A percentile compares a stretch with the other conserved stretches of the same genome.
phyloP scores from a whole-genome alignment of 176 grass and related monocot genomes.

The Rhynchospora pubera region DNA sequence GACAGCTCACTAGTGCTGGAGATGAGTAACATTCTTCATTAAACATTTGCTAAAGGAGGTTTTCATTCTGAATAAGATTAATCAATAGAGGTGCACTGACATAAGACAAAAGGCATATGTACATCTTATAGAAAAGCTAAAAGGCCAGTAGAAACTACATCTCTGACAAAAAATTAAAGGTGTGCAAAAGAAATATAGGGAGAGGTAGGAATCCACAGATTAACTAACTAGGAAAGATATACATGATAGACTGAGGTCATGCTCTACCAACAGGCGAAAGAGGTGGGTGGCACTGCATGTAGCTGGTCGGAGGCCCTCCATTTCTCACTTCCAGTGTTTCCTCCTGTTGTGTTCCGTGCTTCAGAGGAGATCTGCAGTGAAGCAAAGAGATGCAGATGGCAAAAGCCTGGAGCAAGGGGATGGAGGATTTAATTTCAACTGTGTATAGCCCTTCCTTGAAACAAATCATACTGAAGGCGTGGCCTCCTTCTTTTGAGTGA shows the following conservation, averaged over 20 bases:
- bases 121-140: constrained; percentile 1
- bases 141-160: neutral
- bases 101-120: constrained; percentile 9
- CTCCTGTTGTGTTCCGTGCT: constrained; percentile 27
- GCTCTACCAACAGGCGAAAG: constrained; percentile 80
- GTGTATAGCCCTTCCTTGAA: constrained; percentile 73
- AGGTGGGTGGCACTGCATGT: constrained; percentile 59
- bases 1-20: neutral
- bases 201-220: neutral
- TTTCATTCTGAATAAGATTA: neutral
- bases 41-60: neutral
- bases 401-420: constrained; percentile 72
- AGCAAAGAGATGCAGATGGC: constrained; percentile 73
- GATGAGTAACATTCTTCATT: neutral
- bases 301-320: constrained; percentile 39
- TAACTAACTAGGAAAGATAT: constrained; percentile 15
- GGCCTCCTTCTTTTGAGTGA: constrained; percentile 28
- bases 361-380: constrained; percentile 38
- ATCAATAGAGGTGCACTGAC: neutral
- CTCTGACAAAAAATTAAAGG: constrained; percentile 20
- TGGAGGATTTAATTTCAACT: constrained; percentile 66
- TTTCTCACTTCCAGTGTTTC: constrained; percentile 24
- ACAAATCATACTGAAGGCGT: constrained; percentile 63
- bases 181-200: constrained; percentile 9
- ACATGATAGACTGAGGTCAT: constrained; percentile 33